phyloP scores from a whole-genome alignment of 2,329 filamentous ascomycete genomes.

The Beauveria australis region DNA sequence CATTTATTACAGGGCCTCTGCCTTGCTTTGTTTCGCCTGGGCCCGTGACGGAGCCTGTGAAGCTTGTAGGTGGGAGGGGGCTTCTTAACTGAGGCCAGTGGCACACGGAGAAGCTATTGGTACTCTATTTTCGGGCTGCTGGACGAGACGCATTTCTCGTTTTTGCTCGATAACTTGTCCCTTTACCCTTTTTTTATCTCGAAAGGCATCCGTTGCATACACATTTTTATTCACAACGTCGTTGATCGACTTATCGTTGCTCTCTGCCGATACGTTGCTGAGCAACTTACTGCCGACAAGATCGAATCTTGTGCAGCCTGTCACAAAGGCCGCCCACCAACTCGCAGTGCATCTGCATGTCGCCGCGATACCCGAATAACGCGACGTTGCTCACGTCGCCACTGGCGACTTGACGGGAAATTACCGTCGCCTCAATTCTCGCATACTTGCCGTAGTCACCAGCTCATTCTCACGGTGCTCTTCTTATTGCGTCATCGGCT shows the following conservation, averaged over 20 bases:
- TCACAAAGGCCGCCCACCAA: not conserved
- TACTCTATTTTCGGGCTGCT: not conserved
- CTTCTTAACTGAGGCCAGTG: not conserved
- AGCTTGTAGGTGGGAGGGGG: not conserved
- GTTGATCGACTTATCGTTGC: not conserved
- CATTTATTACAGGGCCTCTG: conserved; percentile 1
- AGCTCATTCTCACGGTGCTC: not conserved
- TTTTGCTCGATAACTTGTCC: not conserved
- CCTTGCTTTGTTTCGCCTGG: conserved; percentile 1
- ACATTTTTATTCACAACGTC: not conserved
- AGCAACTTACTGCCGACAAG: not conserved
- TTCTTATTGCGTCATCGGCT: not conserved
- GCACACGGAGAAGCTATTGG: not conserved
- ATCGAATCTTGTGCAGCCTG: conserved; percentile 7
- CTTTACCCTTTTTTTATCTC: not conserved
- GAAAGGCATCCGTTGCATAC: not conserved
- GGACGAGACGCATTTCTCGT: not conserved
- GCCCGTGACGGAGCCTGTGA: not conserved
- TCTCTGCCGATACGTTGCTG: not conserved
- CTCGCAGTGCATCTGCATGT: conserved; percentile 1
- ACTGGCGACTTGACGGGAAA: not conserved
- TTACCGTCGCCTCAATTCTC: not conserved
- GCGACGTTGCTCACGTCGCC: conserved; percentile 4
- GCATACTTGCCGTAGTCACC: not conserved
- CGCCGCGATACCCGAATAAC: not conserved